Base-by-base conservation (phyloP, 352 stramenopile species). In the Pythium apleroticum region DNA sequence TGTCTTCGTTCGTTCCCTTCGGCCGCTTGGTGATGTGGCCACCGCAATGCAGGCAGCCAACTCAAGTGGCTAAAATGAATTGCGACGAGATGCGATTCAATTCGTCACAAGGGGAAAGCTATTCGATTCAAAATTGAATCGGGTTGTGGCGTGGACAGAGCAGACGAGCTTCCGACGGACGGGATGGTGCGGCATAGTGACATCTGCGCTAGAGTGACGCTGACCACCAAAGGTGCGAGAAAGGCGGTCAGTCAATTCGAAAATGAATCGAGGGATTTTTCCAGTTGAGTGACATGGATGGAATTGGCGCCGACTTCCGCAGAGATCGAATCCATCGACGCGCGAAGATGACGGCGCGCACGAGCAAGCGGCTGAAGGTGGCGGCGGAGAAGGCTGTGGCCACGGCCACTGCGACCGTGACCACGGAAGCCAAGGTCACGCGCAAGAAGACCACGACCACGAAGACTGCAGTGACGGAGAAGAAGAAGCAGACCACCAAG, bases 361-460 rank as follows among this genome's bases (percentile, higher is more conserved):
- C 55, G 17, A 73, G 66, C 56, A 73, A 73, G 56, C 66, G 66
- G 11, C 66, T 73, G 15, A 68, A 73, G 66, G 54, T 58, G 8
- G 31, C 60, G 39, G 66, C 55, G 22, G 60, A 62, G 45, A 73
- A 68, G 55, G 66, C 56, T 15, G 52, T 68, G 24, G 35, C 49
- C 17, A 52, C 49, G 12, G 52, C 48, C 30, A 52, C 28, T 8
- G 52, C 33, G 0, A 39, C 27, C 0, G 55, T 60, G 24, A 28
- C 35, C 10, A 24, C 31, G 22, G 20, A 33, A 11, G 22, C 24
- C 22, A 53, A 35, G 49, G 45, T 58, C 11, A 59, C 52, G 4
- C 33, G 31, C 30, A 66, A 58, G 33, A 27, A 17, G 3, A 14
- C 56, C 4, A 41, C 22, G 25, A n/a, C n/a, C 27, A n/a, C n/a